These are phyloP conservation scores for Yarrowia sp. DNA, from an alignment of 805 yeast genomes.

Conservation along the genomic window DNA sequence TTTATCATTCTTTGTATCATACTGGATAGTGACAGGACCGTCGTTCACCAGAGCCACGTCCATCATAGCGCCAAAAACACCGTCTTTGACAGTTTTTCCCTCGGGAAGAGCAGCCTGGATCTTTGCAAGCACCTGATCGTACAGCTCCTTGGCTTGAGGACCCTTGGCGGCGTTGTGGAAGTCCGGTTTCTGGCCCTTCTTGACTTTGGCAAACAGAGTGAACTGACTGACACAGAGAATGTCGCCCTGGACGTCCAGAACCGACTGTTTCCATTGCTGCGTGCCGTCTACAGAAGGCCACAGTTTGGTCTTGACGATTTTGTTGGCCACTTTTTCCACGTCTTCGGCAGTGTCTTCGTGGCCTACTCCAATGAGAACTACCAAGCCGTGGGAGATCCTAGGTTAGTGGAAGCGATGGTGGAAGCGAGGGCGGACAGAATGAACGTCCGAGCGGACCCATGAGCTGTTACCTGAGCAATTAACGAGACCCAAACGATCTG, in stretches of 20 bases:
- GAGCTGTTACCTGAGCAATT: too few relatives aligned
- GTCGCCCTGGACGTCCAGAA: slow-evolving; percentile 70
- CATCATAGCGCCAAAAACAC: slow-evolving; percentile 97
- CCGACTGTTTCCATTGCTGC: slow-evolving; percentile 77
- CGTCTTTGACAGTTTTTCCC: slow-evolving; percentile 77
- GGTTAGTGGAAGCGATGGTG: too few relatives aligned
- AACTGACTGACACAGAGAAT: slow-evolving; percentile 88
- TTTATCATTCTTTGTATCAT: slow-evolving; percentile 62
- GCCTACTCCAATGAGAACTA: slow-evolving; percentile 85
- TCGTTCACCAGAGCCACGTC: slow-evolving; percentile 86
- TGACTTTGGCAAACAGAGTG: slow-evolving; percentile 82
- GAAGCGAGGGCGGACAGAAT: not conserved
- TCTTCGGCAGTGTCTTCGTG: slow-evolving; percentile 79
- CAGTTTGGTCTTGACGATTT: slow-evolving; percentile 67
- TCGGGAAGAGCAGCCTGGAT: slow-evolving; percentile 46
- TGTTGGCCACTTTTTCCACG: slow-evolving; percentile 69
- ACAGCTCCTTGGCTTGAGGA: slow-evolving; percentile 57
- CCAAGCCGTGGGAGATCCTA: slow-evolving; percentile 71
- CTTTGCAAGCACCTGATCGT: slow-evolving; percentile 54
- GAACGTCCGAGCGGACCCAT: not conserved
- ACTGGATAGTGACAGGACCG: slow-evolving; percentile 88
- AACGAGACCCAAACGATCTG: too few relatives aligned
- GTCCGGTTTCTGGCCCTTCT: slow-evolving; percentile 94
- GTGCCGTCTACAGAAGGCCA: slow-evolving; percentile 77
- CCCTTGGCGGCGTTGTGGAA: slow-evolving; percentile 93